A percentile compares a stretch with the other conserved stretches of the same genome.
These are phyloP conservation scores for Populus hybrid DNA, from an alignment of 441 rosid species.

Conservation along the genomic window DNA sequence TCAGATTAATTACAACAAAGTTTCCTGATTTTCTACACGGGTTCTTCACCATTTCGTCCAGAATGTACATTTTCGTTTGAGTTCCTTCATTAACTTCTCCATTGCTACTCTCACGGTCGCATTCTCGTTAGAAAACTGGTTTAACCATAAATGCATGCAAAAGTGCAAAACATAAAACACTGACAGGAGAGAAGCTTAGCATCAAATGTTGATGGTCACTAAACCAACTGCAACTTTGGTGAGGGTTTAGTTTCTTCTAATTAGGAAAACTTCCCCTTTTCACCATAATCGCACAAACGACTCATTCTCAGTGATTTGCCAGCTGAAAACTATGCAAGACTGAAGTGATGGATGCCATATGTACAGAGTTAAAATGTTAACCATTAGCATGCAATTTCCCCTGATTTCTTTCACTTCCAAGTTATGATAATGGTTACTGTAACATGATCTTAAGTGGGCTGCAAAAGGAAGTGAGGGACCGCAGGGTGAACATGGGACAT, in stretches of 20 bases:
- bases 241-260: no score
- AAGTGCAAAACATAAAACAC: background rate
- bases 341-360: background rate
- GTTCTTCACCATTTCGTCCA: slow-evolving; percentile 31
- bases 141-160: background rate
- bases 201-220: background rate
- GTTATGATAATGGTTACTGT: background rate
- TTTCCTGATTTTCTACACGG: slow-evolving; percentile 25
- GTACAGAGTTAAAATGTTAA: background rate
- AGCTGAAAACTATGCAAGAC: background rate
- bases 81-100: background rate
- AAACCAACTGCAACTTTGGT: no score
- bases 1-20: slow-evolving; percentile 10
- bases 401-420: slow-evolving; percentile 13
- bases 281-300: no score
- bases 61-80: slow-evolving; percentile 19
- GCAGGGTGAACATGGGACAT: slow-evolving; percentile 25
- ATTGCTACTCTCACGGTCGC: background rate
- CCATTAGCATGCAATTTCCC: background rate
- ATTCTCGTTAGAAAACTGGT: background rate
- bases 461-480: slow-evolving; percentile 39
- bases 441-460: slow-evolving; percentile 4
- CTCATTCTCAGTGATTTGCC: no score
- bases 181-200: background rate
- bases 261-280: no score